phyloP scores from a whole-genome alignment of 2,329 filamentous ascomycete genomes.

The Pezicula neosporulosa region DNA sequence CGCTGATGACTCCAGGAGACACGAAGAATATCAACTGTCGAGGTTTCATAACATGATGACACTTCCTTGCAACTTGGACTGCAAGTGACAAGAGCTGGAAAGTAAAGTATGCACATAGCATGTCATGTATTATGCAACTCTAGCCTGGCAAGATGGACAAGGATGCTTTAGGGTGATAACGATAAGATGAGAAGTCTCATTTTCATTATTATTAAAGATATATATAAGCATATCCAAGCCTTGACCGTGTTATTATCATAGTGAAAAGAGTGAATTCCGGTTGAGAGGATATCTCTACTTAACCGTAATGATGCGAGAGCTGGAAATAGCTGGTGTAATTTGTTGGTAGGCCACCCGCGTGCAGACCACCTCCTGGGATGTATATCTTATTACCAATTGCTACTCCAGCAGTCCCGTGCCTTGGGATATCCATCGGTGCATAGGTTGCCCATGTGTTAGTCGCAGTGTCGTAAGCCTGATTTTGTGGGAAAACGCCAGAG shows the following conservation, averaged over 20 bases:
- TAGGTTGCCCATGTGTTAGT: slow-evolving; percentile 25
- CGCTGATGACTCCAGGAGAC: too few species aligned
- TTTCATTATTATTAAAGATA: not conserved
- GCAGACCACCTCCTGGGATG: slow-evolving; percentile 32
- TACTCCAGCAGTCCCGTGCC: slow-evolving; percentile 31
- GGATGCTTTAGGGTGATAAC: not conserved
- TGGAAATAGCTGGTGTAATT: not conserved
- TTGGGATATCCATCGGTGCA: slow-evolving; percentile 27
- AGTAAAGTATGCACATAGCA: too few species aligned
- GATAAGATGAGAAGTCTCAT: not conserved
- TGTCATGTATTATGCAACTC: too few species aligned
- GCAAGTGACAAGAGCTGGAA: too few species aligned
- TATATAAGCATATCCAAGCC: not conserved
- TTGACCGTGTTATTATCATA: not conserved
- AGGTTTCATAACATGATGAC: too few species aligned
- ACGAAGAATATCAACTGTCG: too few species aligned
- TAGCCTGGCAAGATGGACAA: not conserved
- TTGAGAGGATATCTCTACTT: not conserved
- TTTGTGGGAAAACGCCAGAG: slow-evolving; percentile 26
- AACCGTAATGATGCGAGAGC: not conserved
- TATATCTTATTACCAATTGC: slow-evolving; percentile 25
- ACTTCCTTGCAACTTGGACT: too few species aligned
- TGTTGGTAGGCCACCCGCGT: not conserved
- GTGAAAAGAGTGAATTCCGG: not conserved
- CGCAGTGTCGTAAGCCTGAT: slow-evolving; percentile 27